phyloP scores from a whole-genome alignment of 352 stramenopile species.

The Pythium aristosporum region DNA sequence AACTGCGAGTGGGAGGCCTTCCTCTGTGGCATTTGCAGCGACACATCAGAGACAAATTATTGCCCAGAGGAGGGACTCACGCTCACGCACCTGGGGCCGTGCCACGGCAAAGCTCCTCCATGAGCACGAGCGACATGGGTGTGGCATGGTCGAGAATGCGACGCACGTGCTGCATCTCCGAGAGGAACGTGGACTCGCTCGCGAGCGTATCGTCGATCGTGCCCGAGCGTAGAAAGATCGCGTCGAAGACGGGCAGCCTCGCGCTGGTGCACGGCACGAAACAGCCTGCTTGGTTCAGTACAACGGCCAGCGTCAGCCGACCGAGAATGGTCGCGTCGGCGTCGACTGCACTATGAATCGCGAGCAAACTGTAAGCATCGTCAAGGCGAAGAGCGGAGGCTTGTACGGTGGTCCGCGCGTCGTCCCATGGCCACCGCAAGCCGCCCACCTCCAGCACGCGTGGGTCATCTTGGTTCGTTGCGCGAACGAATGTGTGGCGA shows the following conservation, averaged over 20 bases:
- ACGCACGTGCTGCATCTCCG: conserved; percentile 50
- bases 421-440: conserved; percentile 3
- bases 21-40: background rate
- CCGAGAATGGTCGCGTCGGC: conserved; percentile 3
- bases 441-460: conserved; percentile 1
- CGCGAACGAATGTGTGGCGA: conserved; percentile 31
- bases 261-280: conserved; percentile 53
- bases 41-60: background rate
- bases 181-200: conserved; percentile 53
- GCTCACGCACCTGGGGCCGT: conserved; percentile 19
- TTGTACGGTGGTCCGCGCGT: background rate
- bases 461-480: conserved; percentile 1
- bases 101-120: conserved; percentile 56
- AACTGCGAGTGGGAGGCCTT: conserved; percentile 21
- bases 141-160: conserved; percentile 38
- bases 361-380: background rate
- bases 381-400: background rate
- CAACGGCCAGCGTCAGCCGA: conserved; percentile 20
- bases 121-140: conserved; percentile 37
- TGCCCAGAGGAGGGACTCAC: background rate
- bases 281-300: conserved; percentile 61
- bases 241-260: conserved; percentile 42
- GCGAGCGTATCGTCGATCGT: conserved; percentile 46
- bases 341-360: conserved; percentile 18
- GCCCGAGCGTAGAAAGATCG: conserved; percentile 41